phyloP scores from a whole-genome alignment of 2,329 filamentous ascomycete species.

The Fusarium compactum region DNA sequence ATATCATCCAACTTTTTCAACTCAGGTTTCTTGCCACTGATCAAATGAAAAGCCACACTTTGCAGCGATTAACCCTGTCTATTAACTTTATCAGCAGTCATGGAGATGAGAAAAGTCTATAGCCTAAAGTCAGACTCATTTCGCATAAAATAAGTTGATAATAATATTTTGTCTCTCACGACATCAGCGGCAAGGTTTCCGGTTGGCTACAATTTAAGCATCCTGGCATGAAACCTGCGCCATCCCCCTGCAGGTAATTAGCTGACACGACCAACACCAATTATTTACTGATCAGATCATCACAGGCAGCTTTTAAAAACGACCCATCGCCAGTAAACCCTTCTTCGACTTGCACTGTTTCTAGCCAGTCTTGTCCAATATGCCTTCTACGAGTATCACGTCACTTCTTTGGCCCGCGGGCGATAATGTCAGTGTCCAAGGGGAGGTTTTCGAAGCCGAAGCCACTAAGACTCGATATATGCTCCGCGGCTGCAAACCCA shows the following conservation, averaged over 20 bases:
- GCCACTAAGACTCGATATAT: not conserved
- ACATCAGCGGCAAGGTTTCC: not conserved
- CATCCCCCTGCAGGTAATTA: not conserved
- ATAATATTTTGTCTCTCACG: too few relatives aligned
- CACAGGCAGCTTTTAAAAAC: not conserved
- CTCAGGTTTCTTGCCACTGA: not conserved
- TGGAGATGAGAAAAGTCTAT: not conserved
- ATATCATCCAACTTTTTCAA: not conserved
- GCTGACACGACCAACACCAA: not conserved
- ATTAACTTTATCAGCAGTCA: not conserved
- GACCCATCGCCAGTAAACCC: not conserved
- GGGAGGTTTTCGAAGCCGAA: conserved; percentile 8
- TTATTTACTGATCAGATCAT: not conserved
- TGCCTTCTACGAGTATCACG: conserved; percentile 2
- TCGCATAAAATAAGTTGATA: not conserved
- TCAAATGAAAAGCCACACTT: not conserved
- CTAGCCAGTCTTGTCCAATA: not conserved
- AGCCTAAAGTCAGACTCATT: not conserved
- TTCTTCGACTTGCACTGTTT: not conserved
- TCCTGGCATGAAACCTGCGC: not conserved
- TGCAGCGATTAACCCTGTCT: not conserved
- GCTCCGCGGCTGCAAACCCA: conserved; percentile 4
- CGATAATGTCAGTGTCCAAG: not conserved
- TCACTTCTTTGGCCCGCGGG: conserved; percentile 12
- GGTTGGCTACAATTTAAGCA: not conserved